These are phyloP conservation scores for Xylaria sp. DNA, from an alignment of 2,329 filamentous ascomycete species.

Conservation along the genomic window DNA sequence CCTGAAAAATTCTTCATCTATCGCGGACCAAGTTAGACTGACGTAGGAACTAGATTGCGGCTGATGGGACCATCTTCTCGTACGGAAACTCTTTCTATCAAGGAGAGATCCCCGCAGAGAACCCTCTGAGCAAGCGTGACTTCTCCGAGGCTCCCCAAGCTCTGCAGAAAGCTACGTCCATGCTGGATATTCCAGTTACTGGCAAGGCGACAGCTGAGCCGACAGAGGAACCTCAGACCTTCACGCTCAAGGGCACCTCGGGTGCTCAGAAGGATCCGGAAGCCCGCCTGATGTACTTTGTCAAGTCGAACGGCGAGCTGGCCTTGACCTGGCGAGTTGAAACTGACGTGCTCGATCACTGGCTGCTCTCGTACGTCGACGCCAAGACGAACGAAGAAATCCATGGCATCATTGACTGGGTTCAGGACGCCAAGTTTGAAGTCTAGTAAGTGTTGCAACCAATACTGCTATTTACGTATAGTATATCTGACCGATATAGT, in stretches of 20 bases:
- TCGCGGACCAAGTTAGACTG: constrained; percentile 23
- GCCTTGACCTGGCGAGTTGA: constrained; percentile 68
- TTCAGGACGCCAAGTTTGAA: constrained; percentile 64
- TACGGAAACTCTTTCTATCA: constrained; percentile 63
- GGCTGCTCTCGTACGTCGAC: constrained; percentile 69
- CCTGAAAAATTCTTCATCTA: neutral
- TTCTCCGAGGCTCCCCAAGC: constrained; percentile 57
- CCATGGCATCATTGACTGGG: constrained; percentile 67
- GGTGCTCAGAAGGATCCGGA: constrained; percentile 64
- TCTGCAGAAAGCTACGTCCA: constrained; percentile 54
- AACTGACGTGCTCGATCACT: constrained; percentile 67
- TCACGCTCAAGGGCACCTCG: constrained; percentile 59
- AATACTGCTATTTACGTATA: neutral
- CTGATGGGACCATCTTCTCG: constrained; percentile 67
- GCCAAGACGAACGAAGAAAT: constrained; percentile 59
- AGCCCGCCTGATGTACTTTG: constrained; percentile 66
- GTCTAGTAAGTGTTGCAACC: constrained; percentile 58
- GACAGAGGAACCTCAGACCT: constrained; percentile 53
- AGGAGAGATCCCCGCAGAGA: constrained; percentile 56
- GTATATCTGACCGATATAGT: constrained; percentile 43
- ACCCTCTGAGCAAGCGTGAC: constrained; percentile 55
- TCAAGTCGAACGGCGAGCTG: constrained; percentile 59
- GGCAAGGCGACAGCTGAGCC: constrained; percentile 55
- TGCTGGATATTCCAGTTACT: constrained; percentile 56
- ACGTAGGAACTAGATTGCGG: constrained; percentile 54